Percentiles rank a stretch among this genome's conserved stretches.
Evolutionary conservation across 2,329 filamentous ascomycete genomes (phyloP).

Genomic region (Epichloe uncinata): DNA sequence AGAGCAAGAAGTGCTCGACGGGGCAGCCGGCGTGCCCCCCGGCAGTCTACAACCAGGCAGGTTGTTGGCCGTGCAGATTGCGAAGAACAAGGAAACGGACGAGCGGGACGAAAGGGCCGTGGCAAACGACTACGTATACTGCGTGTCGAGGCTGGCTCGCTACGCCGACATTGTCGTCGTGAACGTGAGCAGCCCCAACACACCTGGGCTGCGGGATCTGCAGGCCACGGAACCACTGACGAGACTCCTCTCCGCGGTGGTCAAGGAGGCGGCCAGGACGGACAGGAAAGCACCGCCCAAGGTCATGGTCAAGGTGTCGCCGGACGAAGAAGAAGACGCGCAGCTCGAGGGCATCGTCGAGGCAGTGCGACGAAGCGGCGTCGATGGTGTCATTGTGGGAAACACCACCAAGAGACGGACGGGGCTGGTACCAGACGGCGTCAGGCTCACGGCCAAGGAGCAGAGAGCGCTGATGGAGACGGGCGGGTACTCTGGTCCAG

Average conservation of each 20-base stretch:
- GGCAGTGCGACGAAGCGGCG: conserved; percentile 69
- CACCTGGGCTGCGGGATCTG: conserved; percentile 74
- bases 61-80: conserved; percentile 79
- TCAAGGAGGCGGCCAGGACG: conserved; percentile 57
- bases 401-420: conserved; percentile 86
- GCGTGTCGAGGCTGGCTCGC: conserved; percentile 65
- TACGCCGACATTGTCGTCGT: conserved; percentile 97
- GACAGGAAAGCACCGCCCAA: conserved; percentile 51
- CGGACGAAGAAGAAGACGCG: conserved; percentile 76
- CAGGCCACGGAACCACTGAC: conserved; percentile 78
- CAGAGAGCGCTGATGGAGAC: conserved; percentile 56
- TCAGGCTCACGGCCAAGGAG: conserved; percentile 53
- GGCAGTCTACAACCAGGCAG: conserved; percentile 67
- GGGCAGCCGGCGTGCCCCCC: conserved; percentile 62
- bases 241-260: conserved; percentile 66
- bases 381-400: conserved; percentile 91
- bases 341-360: conserved; percentile 83
- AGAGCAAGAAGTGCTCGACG: conserved; percentile 63
- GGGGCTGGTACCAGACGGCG: conserved; percentile 53
- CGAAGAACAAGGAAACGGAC: conserved; percentile 90
- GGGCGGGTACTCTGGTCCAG: conserved; percentile 83
- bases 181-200: conserved; percentile 95
- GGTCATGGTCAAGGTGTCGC: conserved; percentile 97
- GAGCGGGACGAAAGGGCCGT: conserved; percentile 76
- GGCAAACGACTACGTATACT: conserved; percentile 72